Conservation (phyloP, 306 rosid genomes). For the Lablab purpureus region DNA sequence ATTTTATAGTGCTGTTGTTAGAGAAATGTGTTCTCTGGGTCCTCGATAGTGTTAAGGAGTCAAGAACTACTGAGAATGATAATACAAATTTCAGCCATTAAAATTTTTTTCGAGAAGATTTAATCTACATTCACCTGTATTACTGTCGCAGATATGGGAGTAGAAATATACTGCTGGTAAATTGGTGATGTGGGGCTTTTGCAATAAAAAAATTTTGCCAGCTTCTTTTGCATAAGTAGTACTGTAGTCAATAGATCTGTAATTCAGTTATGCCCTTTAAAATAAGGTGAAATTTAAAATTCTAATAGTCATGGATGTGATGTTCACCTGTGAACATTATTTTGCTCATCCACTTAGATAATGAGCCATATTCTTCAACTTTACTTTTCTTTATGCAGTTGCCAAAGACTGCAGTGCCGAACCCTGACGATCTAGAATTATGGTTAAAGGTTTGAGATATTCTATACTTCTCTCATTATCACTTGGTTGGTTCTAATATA, state of each 20-base stretch:
- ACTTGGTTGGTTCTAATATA: constrained; percentile 8
- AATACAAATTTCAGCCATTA: constrained; percentile 21
- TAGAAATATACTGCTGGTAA: constrained; percentile 7
- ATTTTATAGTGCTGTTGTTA: constrained; percentile 12
- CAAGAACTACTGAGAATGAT: constrained; percentile 23
- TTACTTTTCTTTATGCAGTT: constrained; percentile 61
- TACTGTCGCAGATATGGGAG: neutral
- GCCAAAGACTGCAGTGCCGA: constrained; percentile 70
- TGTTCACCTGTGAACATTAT: constrained; percentile 24
- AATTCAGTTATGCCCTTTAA: constrained; percentile 17
- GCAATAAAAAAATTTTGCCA: neutral
- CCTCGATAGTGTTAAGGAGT: constrained; percentile 17
- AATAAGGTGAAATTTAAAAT: constrained; percentile 6
- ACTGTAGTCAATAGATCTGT: constrained; percentile 16
- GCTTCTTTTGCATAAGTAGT: constrained; percentile 31
- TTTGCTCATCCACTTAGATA: constrained; percentile 9
- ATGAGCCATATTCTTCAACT: constrained; percentile 21
- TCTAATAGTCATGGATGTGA: constrained; percentile 1
- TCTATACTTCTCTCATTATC: constrained; percentile 7
- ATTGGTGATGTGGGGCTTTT: neutral
- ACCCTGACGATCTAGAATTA: constrained; percentile 83
- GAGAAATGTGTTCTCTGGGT: constrained; percentile 7
- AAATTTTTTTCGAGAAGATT: neutral
- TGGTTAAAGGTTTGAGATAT: constrained; percentile 82
- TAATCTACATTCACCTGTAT: constrained; percentile 13